Evolutionary conservation across 2,329 filamentous ascomycete species (phyloP), one percentile per base, ranked within the genome.

Genomic region (Ophioceras dolichostomum): DNA sequence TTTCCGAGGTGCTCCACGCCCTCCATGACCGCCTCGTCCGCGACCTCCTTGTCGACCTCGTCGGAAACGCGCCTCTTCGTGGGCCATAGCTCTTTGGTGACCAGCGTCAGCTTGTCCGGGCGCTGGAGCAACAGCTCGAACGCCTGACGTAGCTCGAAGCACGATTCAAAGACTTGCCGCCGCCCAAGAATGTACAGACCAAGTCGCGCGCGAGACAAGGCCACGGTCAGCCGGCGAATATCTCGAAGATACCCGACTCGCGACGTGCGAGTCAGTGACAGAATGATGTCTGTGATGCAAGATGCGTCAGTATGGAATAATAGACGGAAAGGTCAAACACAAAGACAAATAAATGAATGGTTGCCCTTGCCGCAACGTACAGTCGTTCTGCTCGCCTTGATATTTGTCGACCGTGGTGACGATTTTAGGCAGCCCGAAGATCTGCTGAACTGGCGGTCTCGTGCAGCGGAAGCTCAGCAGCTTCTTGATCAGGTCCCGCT

Each of bases 331-430:
- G n/a, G n/a, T n/a, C 27, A 12, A 31, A 30, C 39, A 19, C 16
- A 14, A n/a, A 34, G 3, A 24, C 38, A 40, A n/a, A 22, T 20
- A 32, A 18, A 17, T 18, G 16, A 10, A 5, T 24, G 20, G n/a
- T n/a, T n/a, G n/a, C n/a, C n/a, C n/a, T n/a, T n/a, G n/a, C n/a
- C n/a, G n/a, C 28, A 39, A 76, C 83, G 70, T 70, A 91, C 85
- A 96, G 53, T 98, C 91, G 59, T 98, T 98, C 61, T 98, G 91
- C 66, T 98, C 91, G 56, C 91, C 93, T 64, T 98, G 91, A 53
- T 96, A 98, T 58, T 94, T 95, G 64, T 98, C 91, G 44, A 98
- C 89, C 5, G 93, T 98, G 4, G 85, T 88, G 20, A 98, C 85
- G 37, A 83, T 80, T 58, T 80, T 83, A 14, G 91, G 91, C 57